phyloP scores from a whole-genome alignment of 306 rosid species.

The Castanopsis chinensis region DNA sequence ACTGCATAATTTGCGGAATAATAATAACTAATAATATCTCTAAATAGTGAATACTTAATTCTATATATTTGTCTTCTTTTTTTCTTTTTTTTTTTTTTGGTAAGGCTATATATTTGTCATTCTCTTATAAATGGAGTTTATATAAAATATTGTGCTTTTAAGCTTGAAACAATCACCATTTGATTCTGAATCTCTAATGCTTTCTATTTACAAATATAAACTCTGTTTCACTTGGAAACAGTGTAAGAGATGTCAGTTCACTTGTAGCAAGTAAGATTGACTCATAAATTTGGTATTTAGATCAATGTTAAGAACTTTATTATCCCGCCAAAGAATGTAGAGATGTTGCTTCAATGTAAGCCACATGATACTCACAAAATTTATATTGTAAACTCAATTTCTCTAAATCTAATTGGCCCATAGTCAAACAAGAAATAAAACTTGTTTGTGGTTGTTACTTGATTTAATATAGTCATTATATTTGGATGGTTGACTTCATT shows the following conservation, averaged over 20 bases:
- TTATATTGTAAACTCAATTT: constrained; percentile 47
- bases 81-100: no score
- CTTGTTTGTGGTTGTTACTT: not conserved
- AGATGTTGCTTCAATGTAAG: constrained; percentile 31
- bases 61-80: no score
- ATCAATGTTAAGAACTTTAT: constrained; percentile 26
- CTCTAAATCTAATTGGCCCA: constrained; percentile 6
- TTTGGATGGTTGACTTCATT: constrained; percentile 2
- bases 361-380: constrained; percentile 44
- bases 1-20: no score
- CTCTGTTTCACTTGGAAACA: constrained; percentile 23
- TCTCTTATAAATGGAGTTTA: no score
- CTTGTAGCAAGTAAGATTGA: constrained; percentile 31
- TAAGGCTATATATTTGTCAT: no score
- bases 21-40: no score
- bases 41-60: no score
- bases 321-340: constrained; percentile 37
- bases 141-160: no score
- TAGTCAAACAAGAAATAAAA: not conserved
- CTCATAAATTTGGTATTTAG: constrained; percentile 66
- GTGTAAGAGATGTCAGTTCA: constrained; percentile 30
- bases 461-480: not conserved
- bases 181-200: no score
- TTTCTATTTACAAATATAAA: not conserved
- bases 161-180: no score